Evolutionary conservation across 805 yeast species (phyloP), one percentile per base, ranked within the genome.

Genomic region (Phaffomyces thermotolerans): DNA sequence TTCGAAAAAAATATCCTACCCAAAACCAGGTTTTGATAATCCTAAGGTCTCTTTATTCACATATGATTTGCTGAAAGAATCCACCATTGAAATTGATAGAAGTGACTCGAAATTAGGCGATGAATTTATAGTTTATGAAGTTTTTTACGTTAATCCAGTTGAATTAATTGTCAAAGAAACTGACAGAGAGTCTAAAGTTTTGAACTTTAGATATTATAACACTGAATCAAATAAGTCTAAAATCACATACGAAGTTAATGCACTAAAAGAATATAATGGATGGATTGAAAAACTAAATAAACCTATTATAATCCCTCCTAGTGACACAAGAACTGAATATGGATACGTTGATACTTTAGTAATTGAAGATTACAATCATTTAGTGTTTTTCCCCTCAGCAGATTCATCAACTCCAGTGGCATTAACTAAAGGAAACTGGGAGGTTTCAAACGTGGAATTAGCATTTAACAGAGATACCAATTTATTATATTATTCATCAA

Each of bases 301-400:
- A 44, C 78, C 85, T 3, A 55, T 71, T 14, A 70, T 66, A 49
- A 68, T 84, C 25, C 84, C 86, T 10, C 67, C 70, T 29, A 68
- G 81, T 27, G 49, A 55, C 2, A 51, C 62, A 5, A 54, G 71
- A 44, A 9, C 39, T 14, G 5, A 7, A 4, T 78, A 75, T 50
- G 93, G 93, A 0, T 93, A 88, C 62, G 76, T 93, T 46, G 99
- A 93, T 63, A 72, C 87, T 4, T 64, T 80, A n/a, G 81, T 76
- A 8, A 68, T 76, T 23, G 70, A 76, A 42, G 86, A 85, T 0
- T 79, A 60, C 52, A 71, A 71, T 41, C 99, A 93, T 61, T 68
- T 93, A 47, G 97, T 87, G 0, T 89, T 81, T 63, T 93, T 82
- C 57, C 68, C 84, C 2, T 86, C 91, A 7, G 75, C 84, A 1